Evolutionary conservation across 768 basidiomycete genomes (phyloP).

Genomic region (Lentinula sp.): DNA sequence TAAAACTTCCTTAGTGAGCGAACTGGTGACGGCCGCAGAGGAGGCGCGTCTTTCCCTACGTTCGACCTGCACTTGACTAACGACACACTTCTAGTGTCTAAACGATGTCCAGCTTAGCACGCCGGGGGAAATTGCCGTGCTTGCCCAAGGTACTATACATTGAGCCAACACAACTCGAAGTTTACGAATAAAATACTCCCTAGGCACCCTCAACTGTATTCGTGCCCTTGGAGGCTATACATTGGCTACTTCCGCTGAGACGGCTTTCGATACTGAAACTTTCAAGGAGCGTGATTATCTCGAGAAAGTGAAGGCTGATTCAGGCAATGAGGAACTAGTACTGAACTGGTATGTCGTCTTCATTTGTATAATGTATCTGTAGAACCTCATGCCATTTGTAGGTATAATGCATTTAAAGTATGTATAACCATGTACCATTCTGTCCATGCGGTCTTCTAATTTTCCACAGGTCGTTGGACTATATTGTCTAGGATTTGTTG

Average conservation of each 20-base stretch:
- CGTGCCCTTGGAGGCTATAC: constrained; percentile 63
- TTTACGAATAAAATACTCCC: neutral
- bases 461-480: constrained; percentile 48
- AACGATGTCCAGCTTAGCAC: constrained; percentile 52
- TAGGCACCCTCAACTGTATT: constrained; percentile 57
- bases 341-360: constrained; percentile 47
- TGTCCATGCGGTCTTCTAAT: neutral
- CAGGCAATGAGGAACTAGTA: constrained; percentile 44
- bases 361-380: neutral
- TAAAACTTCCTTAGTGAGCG: constrained; percentile 37
- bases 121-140: constrained; percentile 46
- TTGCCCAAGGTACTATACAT: constrained; percentile 42
- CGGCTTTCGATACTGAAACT: constrained; percentile 53
- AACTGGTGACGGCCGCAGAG: constrained; percentile 50
- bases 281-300: constrained; percentile 54
- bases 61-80: neutral
- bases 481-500: constrained; percentile 52
- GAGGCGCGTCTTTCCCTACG: constrained; percentile 36
- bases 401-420: constrained; percentile 67
- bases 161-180: neutral
- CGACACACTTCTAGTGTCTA: constrained; percentile 33
- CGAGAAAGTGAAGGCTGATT: constrained; percentile 31
- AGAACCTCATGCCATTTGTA: constrained; percentile 13
- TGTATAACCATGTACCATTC: neutral
- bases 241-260: constrained; percentile 36